phyloP scores from a whole-genome alignment of 306 rosid genomes.

The Biancaea sappan region DNA sequence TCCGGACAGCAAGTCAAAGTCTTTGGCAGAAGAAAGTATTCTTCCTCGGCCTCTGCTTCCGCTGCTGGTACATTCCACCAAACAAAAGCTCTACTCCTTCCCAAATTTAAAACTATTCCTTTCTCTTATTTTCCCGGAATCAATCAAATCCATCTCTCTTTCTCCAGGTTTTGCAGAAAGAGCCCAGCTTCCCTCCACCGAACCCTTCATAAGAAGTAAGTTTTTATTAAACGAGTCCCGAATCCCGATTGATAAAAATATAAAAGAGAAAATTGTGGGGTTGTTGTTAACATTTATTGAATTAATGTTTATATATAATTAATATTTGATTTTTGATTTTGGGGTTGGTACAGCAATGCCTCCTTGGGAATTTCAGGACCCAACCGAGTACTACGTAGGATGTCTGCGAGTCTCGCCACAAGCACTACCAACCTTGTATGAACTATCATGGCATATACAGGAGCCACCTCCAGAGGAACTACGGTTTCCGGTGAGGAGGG shows the following conservation, averaged over 20 bases:
- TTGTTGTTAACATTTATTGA: background rate
- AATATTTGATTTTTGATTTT: background rate
- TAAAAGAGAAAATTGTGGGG: background rate
- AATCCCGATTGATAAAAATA: background rate
- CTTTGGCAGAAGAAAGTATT: slow-evolving; percentile 80
- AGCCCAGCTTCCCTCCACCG: slow-evolving; percentile 49
- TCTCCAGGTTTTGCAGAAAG: slow-evolving; percentile 60
- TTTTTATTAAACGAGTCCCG: background rate
- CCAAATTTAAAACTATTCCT: background rate
- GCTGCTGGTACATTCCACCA: slow-evolving; percentile 45
- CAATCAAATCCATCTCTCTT: slow-evolving; percentile 5
- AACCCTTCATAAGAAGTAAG: slow-evolving; percentile 69
- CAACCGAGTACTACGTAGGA: slow-evolving; percentile 74
- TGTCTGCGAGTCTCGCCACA: slow-evolving; percentile 59
- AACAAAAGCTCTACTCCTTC: background rate
- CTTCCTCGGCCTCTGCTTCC: slow-evolving; percentile 45
- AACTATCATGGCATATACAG: slow-evolving; percentile 65
- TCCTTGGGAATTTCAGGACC: slow-evolving; percentile 74
- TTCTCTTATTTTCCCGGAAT: slow-evolving; percentile 32
- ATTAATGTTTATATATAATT: no score
- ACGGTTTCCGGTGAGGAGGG: slow-evolving; percentile 74
- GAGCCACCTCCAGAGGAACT: slow-evolving; percentile 82
- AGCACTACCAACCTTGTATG: slow-evolving; percentile 65
- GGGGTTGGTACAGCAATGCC: slow-evolving; percentile 52
- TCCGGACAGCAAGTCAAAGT: slow-evolving; percentile 92